Conservation (phyloP, 257 asterid species). For the Solanum ossicruentum region DNA sequence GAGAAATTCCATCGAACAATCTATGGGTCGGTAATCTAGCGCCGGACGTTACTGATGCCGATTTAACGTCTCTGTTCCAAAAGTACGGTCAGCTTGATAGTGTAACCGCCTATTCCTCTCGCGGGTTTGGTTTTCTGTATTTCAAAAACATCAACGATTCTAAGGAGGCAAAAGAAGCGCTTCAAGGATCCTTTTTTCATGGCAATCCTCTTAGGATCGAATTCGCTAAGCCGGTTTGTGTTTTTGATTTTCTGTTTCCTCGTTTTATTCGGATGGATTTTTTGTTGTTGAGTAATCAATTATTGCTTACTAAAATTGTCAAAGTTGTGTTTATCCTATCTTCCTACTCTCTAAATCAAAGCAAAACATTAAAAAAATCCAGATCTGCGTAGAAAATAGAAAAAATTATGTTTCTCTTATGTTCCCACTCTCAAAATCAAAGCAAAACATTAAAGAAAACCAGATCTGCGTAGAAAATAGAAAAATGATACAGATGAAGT, state of each 20-base stretch:
- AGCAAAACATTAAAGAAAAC: background rate
- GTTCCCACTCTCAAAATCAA: background rate
- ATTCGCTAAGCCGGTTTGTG: constrained; percentile 96
- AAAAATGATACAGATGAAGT: background rate
- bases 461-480: background rate
- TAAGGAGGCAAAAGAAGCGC: constrained; percentile 54
- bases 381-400: background rate
- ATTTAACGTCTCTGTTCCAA: constrained; percentile 44
- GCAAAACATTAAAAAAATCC: background rate
- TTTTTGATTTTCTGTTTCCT: constrained; percentile 8
- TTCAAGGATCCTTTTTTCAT: constrained; percentile 57
- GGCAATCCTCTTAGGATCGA: constrained; percentile 61
- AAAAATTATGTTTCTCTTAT: background rate
- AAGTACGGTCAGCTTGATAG: constrained; percentile 58
- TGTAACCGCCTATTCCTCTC: constrained; percentile 54
- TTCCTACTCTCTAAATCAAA: background rate
- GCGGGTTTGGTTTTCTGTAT: constrained; percentile 68
- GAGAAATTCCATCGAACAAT: constrained; percentile 65
- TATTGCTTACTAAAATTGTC: background rate
- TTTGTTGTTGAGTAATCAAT: background rate
- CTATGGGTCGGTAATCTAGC: constrained; percentile 83
- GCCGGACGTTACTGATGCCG: constrained; percentile 54
- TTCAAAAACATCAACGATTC: constrained; percentile 58
- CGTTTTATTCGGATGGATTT: background rate
- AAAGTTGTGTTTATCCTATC: background rate